Percentiles rank a stretch among this genome's conserved stretches.
Conservation (phyloP, 177 flowering plant genomes). For the Vitis hybrid region DNA sequence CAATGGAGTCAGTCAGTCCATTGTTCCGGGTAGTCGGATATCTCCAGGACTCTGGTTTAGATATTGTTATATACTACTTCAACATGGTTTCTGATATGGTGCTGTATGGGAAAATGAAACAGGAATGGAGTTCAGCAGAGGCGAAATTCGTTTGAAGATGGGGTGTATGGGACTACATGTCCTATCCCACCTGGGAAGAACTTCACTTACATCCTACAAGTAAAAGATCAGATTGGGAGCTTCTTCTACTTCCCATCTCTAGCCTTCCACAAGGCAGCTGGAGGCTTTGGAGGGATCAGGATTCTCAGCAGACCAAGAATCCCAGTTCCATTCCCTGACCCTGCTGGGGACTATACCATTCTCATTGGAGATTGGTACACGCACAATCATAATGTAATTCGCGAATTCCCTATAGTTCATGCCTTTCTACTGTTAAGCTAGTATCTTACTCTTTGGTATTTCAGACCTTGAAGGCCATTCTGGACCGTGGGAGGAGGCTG, state of each 20-base stretch:
- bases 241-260: slow-evolving; percentile 72
- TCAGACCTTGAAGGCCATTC: slow-evolving; percentile 26
- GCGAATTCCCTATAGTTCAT: background rate
- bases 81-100: background rate
- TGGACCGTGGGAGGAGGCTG: slow-evolving; percentile 47
- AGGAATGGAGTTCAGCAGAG: slow-evolving; percentile 72
- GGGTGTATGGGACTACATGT: slow-evolving; percentile 69
- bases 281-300: slow-evolving; percentile 61
- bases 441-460: slow-evolving; percentile 2
- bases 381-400: slow-evolving; percentile 41
- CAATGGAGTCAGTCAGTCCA: too few relatives aligned
- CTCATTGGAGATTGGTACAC: slow-evolving; percentile 82
- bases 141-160: slow-evolving; percentile 67
- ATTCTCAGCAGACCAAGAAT: slow-evolving; percentile 43
- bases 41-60: background rate
- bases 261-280: slow-evolving; percentile 70
- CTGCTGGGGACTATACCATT: slow-evolving; percentile 39
- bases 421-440: background rate
- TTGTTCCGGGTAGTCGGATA: too few relatives aligned
- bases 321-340: slow-evolving; percentile 48
- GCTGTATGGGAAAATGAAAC: background rate
- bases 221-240: slow-evolving; percentile 79
- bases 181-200: slow-evolving; percentile 73
- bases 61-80: background rate
- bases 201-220: slow-evolving; percentile 62